A percentile compares a stretch with the other conserved stretches of the same genome.
Evolutionary conservation across 2,329 filamentous ascomycete species (phyloP).

Genomic region (Diaporthe batatas): DNA sequence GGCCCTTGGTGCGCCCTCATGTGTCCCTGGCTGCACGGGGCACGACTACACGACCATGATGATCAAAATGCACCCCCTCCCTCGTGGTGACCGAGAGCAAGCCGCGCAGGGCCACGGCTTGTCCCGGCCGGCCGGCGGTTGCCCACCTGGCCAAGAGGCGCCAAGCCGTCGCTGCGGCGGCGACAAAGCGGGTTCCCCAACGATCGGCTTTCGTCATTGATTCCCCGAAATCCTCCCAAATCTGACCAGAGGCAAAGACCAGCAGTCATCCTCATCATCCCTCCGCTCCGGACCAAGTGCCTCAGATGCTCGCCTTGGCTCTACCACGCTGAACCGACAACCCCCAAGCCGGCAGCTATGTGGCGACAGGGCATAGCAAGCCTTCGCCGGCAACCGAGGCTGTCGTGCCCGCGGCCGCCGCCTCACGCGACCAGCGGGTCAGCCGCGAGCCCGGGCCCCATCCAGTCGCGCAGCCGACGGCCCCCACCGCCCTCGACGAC

Average conservation of each 20-base stretch:
- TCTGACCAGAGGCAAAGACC: not conserved
- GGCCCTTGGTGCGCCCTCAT: too few relatives aligned
- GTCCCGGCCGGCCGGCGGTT: slow-evolving; percentile 5
- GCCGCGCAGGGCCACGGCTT: slow-evolving; percentile 1
- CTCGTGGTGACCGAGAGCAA: too few relatives aligned
- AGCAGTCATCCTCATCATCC: not conserved
- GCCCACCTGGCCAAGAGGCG: slow-evolving; percentile 1
- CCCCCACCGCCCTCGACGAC: slow-evolving; percentile 16
- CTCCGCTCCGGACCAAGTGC: not conserved
- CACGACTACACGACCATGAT: too few relatives aligned
- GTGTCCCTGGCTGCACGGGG: too few relatives aligned
- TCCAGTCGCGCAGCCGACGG: slow-evolving; percentile 12
- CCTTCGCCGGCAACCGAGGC: slow-evolving; percentile 33
- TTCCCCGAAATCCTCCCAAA: slow-evolving; percentile 13
- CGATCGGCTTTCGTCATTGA: slow-evolving; percentile 21
- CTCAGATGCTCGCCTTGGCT: slow-evolving; percentile 6
- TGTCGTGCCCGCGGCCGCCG: slow-evolving; percentile 10
- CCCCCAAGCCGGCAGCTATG: slow-evolving; percentile 39
- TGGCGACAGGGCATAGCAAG: slow-evolving; percentile 41
- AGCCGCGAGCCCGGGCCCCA: slow-evolving; percentile 20
- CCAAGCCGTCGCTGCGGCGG: slow-evolving; percentile 14
- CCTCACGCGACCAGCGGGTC: slow-evolving; percentile 19
- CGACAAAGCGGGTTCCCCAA: slow-evolving; percentile 20
- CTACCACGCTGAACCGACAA: slow-evolving; percentile 10
- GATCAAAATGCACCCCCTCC: too few relatives aligned